Base-by-base conservation (phyloP, 2,329 filamentous ascomycete species). In the Paecilomyces sp. region DNA sequence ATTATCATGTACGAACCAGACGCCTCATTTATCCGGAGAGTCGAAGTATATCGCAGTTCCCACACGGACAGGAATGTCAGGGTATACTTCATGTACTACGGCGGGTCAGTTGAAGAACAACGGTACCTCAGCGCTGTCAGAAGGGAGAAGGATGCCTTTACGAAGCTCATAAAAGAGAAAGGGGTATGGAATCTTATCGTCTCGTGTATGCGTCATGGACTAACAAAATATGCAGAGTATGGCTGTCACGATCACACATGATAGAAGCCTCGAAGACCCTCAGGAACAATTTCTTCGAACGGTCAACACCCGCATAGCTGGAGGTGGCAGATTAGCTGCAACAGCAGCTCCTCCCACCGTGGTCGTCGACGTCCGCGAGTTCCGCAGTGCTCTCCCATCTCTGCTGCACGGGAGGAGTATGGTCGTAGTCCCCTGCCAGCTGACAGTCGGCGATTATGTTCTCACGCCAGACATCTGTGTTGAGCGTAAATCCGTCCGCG, bases 1-100 rank as follows among this genome's bases (percentile, higher is more conserved):
- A 91, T 99, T 61, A 89, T 99, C 77, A 97, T 99, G 94, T 99
- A 97, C 74, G 94, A 97, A 72, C 93, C 94, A 0, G 92, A 97
- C 65, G 87, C 93, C 2, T 88, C 93, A 2, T 99, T 99, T 73
- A 96, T 97, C 68, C 87, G 94, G 13, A 84, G 93, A 41, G 89
- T 99, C 22, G 94, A 99, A 72, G 92, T 97, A 1, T 99, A 97
- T 76, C 87, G 94, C 47, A 96, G 92, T 57, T 97, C 92, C 9
- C 94, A 99, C 76, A 89, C 88, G 60, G 91, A 93, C 72, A 83
- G 92, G 36, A 92, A 91, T 68, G 90, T 97, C 51, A 85, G 91
- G 52, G 92, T 96, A 0, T 99, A 97, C 77, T 97, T 97, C 73
- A 86, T 97, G 80, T 97, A 96, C 77, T 99, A 99, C 64, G 89